A percentile compares a stretch with the other conserved stretches of the same genome.
phyloP scores from a whole-genome alignment of 805 yeast genomes.

The Wickerhamomyces canadensis region DNA sequence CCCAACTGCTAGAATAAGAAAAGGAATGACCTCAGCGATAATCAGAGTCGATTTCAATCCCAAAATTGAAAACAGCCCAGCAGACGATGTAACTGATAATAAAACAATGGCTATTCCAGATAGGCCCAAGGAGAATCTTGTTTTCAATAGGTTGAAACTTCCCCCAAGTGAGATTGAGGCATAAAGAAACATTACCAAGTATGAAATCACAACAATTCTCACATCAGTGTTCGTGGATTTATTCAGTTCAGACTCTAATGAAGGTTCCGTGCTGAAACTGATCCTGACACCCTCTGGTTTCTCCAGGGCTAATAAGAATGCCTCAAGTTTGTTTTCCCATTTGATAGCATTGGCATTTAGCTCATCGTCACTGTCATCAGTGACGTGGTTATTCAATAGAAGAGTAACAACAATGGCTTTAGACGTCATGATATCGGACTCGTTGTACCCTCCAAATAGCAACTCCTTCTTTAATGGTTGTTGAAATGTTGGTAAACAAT shows the following conservation, averaged over 20 bases:
- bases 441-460: slow-evolving; percentile 57
- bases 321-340: slow-evolving; percentile 74
- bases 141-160: slow-evolving; percentile 38
- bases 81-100: slow-evolving; percentile 74
- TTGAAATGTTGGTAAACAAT: slow-evolving; percentile 83
- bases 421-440: slow-evolving; percentile 48
- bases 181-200: slow-evolving; percentile 80
- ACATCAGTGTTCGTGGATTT: slow-evolving; percentile 77
- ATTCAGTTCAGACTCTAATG: slow-evolving; percentile 79
- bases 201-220: slow-evolving; percentile 64
- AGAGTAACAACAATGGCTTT: slow-evolving; percentile 75
- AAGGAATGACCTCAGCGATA: slow-evolving; percentile 95
- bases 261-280: slow-evolving; percentile 76
- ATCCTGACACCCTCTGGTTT: slow-evolving; percentile 55
- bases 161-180: slow-evolving; percentile 74
- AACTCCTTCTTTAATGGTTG: slow-evolving; percentile 77
- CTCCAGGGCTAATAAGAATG: slow-evolving; percentile 39
- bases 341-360: slow-evolving; percentile 32
- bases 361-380: slow-evolving; percentile 27
- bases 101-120: slow-evolving; percentile 82
- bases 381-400: slow-evolving; percentile 47
- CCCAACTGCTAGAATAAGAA: slow-evolving; percentile 90
- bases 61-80: slow-evolving; percentile 71
- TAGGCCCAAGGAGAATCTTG: slow-evolving; percentile 73
- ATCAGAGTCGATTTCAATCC: slow-evolving; percentile 85